phyloP scores from a whole-genome alignment of 306 rosid species.

The Cicer bijugum region DNA sequence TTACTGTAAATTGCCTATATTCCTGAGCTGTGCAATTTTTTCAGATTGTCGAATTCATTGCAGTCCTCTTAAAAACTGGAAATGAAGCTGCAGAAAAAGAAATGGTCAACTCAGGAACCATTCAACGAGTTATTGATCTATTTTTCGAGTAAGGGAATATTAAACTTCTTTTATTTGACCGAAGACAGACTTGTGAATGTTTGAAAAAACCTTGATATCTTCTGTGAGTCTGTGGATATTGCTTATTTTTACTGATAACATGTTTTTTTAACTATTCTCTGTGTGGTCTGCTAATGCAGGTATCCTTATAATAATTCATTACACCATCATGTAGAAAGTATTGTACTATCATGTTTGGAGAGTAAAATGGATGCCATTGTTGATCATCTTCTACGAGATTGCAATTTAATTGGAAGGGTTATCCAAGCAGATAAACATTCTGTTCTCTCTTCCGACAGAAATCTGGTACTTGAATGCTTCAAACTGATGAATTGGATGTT shows the following conservation, averaged over 20 bases:
- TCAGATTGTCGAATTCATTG: slow-evolving; percentile 94
- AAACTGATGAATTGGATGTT: slow-evolving; percentile 45
- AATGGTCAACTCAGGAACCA: slow-evolving; percentile 87
- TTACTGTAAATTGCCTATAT: neutral
- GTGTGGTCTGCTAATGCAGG: slow-evolving; percentile 58
- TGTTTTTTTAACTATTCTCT: slow-evolving; percentile 27
- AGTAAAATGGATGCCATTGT: slow-evolving; percentile 72
- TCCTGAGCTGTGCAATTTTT: slow-evolving; percentile 39
- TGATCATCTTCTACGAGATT: slow-evolving; percentile 81
- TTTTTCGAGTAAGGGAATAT: slow-evolving; percentile 84
- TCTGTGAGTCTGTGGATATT: slow-evolving; percentile 1
- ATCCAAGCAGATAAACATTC: slow-evolving; percentile 76
- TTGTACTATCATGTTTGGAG: slow-evolving; percentile 81
- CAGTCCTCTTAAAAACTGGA: slow-evolving; percentile 81
- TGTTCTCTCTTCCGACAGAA: slow-evolving; percentile 58
- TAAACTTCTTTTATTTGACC: neutral
- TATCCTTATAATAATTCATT: slow-evolving; percentile 85
- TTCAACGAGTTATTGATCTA: slow-evolving; percentile 82
- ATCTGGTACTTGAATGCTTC: slow-evolving; percentile 61
- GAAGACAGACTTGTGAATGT: slow-evolving; percentile 6
- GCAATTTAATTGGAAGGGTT: slow-evolving; percentile 80
- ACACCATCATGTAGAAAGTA: slow-evolving; percentile 95
- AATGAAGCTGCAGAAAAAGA: slow-evolving; percentile 84
- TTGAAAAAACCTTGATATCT: slow-evolving; percentile 18
- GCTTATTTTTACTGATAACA: slow-evolving; percentile 31